Base-by-base conservation (phyloP, 179 eudicot genomes). In the Nepenthes alata region DNA sequence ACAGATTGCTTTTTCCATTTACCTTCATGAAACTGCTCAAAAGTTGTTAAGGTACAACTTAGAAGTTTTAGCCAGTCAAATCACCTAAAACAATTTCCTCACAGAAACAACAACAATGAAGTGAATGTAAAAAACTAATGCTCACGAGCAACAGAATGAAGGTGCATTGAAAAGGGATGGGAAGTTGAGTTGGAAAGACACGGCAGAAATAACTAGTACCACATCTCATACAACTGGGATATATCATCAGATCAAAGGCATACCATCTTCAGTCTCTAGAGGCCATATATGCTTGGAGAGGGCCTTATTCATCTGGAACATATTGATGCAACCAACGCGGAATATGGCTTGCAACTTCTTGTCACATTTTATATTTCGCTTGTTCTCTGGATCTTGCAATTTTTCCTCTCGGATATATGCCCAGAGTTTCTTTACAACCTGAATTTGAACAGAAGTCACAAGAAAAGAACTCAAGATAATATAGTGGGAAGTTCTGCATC, bases 221-320 rank as follows among this genome's bases (percentile, higher is more conserved):
- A 6, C 8, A 55, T 35, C 2, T 35, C 58, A 55, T 9, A 55
- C 7, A 8, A 55, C 2, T 8, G 11, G 58, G 5, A 35, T 4
- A 34, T 55, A 35, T 6, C 58, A 25, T 25, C n/a, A 25, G 37
- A 2, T 10, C 2, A 64, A 55, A 45, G 16, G 49, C 15, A 63
- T 85, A 88, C 95, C 95, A 50, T 76, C 67, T 35, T 72, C 76
- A 25, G 86, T 65, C 51, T 81, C 83, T 61, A 91, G 66, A 3
- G 96, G 95, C 98, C 96, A 86, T 14, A 91, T 89, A 67, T 91
- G 96, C 81, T 91, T 91, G 53, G 96, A 63, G 50, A 91, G 84
- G 58, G 81, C 82, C 77, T 91, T 89, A 72, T 86, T 89, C 96
- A 91, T 89, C 65, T 91, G 93, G 69, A 91, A 91, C 98, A 91